A percentile compares a stretch with the other conserved stretches of the same genome.
Conservation (phyloP, 805 yeast species). For the Saccharomycopsis lassenensis region DNA sequence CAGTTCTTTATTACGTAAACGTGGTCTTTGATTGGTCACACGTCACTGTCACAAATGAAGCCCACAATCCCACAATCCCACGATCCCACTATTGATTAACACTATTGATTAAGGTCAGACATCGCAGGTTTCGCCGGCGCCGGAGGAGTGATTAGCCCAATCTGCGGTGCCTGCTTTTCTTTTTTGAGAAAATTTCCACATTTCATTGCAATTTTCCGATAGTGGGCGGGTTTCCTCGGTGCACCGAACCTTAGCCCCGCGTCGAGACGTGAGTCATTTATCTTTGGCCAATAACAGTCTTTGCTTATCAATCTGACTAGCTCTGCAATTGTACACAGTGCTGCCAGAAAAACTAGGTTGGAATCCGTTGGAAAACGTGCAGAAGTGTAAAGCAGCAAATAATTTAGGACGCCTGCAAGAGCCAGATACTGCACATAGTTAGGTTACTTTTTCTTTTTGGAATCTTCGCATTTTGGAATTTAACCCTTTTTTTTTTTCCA, state of each 20-base stretch:
- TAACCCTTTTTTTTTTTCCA: background rate
- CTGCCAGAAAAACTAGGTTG: background rate
- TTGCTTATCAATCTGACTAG: conserved; percentile 6
- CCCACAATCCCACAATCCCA: too few species aligned
- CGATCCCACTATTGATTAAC: too few species aligned
- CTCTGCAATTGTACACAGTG: background rate
- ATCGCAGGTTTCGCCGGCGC: too few species aligned
- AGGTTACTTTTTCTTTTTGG: background rate
- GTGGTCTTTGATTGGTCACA: too few species aligned
- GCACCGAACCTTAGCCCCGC: background rate
- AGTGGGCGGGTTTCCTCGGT: background rate
- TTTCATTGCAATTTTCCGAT: background rate
- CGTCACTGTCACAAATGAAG: too few species aligned
- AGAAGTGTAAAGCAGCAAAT: background rate
- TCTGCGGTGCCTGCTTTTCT: too few species aligned
- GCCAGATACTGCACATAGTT: background rate
- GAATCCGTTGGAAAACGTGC: background rate
- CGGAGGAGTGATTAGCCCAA: too few species aligned
- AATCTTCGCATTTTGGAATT: background rate
- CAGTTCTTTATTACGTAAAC: too few species aligned
- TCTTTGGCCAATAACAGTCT: conserved; percentile 4
- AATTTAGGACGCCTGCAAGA: conserved; percentile 1
- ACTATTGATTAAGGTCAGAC: too few species aligned
- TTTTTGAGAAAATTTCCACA: too few species aligned
- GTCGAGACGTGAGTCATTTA: background rate